A percentile compares a stretch with the other conserved stretches of the same genome.
phyloP scores from a whole-genome alignment of 1,284 basidiomycete species.

The Trichosporon coremiiforme region DNA sequence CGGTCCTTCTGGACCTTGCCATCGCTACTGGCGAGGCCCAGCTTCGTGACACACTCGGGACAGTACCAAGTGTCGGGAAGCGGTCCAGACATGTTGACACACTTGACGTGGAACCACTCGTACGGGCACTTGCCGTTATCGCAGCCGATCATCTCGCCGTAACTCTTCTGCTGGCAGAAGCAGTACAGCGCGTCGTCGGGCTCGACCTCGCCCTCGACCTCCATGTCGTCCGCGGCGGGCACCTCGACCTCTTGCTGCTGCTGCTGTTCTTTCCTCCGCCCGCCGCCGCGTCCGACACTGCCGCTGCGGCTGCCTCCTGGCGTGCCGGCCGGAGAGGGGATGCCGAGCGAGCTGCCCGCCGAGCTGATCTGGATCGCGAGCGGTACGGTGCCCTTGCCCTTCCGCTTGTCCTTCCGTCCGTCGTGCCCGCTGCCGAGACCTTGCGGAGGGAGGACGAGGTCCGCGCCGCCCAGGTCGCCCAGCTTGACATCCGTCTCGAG shows the following conservation, averaged over 20 bases:
- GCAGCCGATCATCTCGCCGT: constrained; percentile 94
- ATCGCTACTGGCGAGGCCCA: constrained; percentile 42
- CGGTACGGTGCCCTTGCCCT: constrained; percentile 23
- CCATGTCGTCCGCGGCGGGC: constrained; percentile 29
- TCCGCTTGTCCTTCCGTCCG: constrained; percentile 24
- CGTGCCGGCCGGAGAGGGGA: background rate
- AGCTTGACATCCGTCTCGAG: constrained; percentile 31
- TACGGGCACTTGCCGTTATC: constrained; percentile 78
- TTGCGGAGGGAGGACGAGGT: constrained; percentile 44
- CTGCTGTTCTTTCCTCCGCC: constrained; percentile 31
- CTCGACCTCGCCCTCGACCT: constrained; percentile 39
- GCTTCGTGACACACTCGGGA: constrained; percentile 58
- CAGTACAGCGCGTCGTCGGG: constrained; percentile 71
- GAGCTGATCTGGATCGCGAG: constrained; percentile 24
- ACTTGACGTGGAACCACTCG: constrained; percentile 91
- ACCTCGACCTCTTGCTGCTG: constrained; percentile 38
- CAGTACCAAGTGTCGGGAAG: constrained; percentile 82
- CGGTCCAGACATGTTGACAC: constrained; percentile 69
- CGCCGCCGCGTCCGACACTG: constrained; percentile 23
- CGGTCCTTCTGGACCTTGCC: constrained; percentile 39
- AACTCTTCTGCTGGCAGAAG: constrained; percentile 81
- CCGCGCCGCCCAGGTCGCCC: constrained; percentile 45
- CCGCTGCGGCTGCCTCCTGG: constrained; percentile 8
- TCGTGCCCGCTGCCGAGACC: constrained; percentile 44
- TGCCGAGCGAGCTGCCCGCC: constrained; percentile 17